Evolutionary conservation across 2,329 filamentous ascomycete genomes (phyloP).

Genomic region (Neopestalotiopsis clavispora): DNA sequence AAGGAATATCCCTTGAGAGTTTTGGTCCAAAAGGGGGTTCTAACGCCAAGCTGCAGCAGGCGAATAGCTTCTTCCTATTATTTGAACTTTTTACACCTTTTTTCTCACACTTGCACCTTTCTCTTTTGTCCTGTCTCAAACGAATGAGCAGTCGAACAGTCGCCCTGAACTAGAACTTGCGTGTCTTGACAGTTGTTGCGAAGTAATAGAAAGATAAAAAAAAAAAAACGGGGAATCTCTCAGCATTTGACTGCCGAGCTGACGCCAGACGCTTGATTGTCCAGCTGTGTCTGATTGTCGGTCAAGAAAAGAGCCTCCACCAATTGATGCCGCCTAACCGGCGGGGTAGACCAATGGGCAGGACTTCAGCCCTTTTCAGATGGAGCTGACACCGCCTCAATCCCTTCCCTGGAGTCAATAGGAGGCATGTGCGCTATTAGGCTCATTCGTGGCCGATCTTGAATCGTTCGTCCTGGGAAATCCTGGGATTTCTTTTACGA

Average conservation of each 20-base stretch:
- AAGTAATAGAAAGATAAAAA: no score
- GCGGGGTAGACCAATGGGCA: conserved; percentile 2
- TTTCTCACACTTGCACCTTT: neutral
- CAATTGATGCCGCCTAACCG: conserved; percentile 11
- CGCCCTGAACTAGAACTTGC: neutral
- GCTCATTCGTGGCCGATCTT: neutral
- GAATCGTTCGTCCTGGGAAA: neutral
- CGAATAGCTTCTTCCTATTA: neutral
- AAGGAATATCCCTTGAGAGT: neutral
- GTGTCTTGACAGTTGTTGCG: neutral
- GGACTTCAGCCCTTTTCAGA: neutral
- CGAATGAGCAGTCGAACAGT: neutral
- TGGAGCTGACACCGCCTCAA: conserved; percentile 5
- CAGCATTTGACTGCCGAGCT: neutral
- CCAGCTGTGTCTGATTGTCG: neutral
- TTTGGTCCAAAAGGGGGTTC: neutral
- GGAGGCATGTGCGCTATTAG: neutral
- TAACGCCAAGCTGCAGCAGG: neutral
- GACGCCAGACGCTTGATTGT: neutral
- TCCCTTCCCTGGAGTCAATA: neutral
- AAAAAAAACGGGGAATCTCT: neutral
- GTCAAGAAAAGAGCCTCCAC: conserved; percentile 4
- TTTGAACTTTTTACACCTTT: neutral
- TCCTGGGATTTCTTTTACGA: neutral
- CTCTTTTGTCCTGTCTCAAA: neutral